Percentiles rank a stretch among this genome's conserved stretches.
phyloP scores from a whole-genome alignment of 129 eudicot genomes.

The Artemisia annua region DNA sequence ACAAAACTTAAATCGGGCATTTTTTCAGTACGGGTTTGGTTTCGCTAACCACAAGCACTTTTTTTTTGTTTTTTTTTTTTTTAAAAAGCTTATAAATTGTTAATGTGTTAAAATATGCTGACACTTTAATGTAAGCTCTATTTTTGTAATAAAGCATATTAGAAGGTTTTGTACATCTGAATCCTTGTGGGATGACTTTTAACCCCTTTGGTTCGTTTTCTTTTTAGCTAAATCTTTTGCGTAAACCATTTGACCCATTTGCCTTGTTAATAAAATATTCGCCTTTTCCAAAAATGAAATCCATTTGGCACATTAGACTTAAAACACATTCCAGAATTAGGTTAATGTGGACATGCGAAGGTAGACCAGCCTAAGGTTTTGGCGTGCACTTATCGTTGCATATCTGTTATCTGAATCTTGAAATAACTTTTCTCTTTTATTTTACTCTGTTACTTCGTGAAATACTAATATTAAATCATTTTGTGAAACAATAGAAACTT shows the following conservation, averaged over 20 bases:
- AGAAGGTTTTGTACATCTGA: neutral
- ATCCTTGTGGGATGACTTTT: neutral
- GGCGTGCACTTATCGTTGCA: neutral
- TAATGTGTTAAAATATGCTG: neutral
- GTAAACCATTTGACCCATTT: neutral
- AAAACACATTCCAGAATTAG: too few species aligned
- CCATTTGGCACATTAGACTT: too few species aligned
- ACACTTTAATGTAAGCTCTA: neutral
- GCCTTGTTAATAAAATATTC: too few species aligned
- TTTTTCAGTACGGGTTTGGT: neutral
- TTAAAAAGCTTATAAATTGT: neutral
- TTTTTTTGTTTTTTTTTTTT: neutral
- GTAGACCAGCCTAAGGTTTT: too few species aligned
- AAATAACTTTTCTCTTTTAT: neutral
- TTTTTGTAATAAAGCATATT: neutral
- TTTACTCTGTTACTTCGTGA: neutral
- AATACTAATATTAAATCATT: neutral
- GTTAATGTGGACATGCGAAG: too few species aligned
- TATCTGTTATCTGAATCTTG: neutral
- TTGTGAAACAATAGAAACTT: conserved; percentile 50
- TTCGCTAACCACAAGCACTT: neutral
- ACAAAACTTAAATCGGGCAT: neutral
- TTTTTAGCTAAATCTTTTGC: neutral
- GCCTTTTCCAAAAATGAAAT: too few species aligned
- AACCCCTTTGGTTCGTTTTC: neutral